Evolutionary conservation across 176 grass and related monocot genomes (phyloP), one percentile per base, ranked within the genome.

Genomic region (Lolium rigidum): DNA sequence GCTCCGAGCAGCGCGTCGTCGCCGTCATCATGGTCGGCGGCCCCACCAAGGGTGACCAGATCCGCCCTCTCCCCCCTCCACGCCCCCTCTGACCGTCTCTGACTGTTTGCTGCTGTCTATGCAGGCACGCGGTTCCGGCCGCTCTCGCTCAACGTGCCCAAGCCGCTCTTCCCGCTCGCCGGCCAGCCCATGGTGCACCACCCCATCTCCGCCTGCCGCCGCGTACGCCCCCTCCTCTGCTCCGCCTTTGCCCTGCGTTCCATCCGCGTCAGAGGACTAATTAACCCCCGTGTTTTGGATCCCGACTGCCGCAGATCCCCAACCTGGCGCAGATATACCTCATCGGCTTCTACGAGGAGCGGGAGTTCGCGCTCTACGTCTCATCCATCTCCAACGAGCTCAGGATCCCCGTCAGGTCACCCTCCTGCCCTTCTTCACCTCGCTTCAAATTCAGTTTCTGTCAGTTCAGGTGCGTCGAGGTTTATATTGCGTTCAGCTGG

Each of bases 1-100:
- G 86, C 87, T 66, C 97, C 69, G 84, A 94, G 90, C 87, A 96
- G 88, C 90, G 80, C 66, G 87, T 99, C 79, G 97, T 96, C 76
- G 90, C 97, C 73, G 97, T 99, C 84, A 94, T 99, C 92, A 93
- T 96, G 97, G 97, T 99, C 83, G 97, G 97, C 38, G 94, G 97
- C 9, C 94, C 97, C 38, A 99, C 97, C 15, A 99, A 99, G 89
- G 97, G 97, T 93, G 52, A 26, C 21, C 57, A 43, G 89, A 96
- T 96, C 91, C 82, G 80, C 22, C 39, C 64, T 35, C 41, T 43
- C 41, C 41, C 31, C 31, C 1, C 31, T 35, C 31, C 31, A 35
- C 31, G 31, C 31, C 31, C 31, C 31, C 31, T 35, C 83, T 81
- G 28, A 85, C 56, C 14, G 20, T 21, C 20, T 51, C 46, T 75